Evolutionary conservation across 2,329 filamentous ascomycete genomes (phyloP), one percentile per base, ranked within the genome.

Genomic region (Ceratocystiopsis brevicomis): DNA sequence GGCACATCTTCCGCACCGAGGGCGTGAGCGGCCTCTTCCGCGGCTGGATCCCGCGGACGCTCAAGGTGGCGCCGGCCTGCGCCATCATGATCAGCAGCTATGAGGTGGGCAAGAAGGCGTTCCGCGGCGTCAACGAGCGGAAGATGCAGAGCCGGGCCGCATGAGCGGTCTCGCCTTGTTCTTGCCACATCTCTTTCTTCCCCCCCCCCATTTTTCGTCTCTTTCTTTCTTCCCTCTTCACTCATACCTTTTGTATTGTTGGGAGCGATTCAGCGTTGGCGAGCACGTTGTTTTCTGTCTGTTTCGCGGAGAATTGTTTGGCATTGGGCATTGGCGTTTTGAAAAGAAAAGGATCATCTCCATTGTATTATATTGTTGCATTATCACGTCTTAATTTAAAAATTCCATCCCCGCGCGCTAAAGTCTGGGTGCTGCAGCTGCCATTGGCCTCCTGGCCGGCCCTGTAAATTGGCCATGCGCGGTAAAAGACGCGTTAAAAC

Each of bases 61-160:
- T 96, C 47, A 96, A 96, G 59, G 87, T 98, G 6, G 88, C 90
- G 1, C 90, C 90, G 1, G 85, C 88, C 0, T 98, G 90, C 61
- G 90, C 90, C 25, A 96, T 98, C 57, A 98, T 98, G 90, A 96
- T 98, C 57, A 92, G 84, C 57, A 94, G 81, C 57, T 98, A 96
- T 59, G 90, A 98, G 60, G 73, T 96, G 35, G 87, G 90, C 41
- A 98, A 98, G 68, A 79, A 82, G 59, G 78, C 81, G 57, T 92
- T 92, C 33, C 69, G 76, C 43, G 70, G 73, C 12, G 74, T 84
- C 41, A 95, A 96, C 47, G 67, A 73, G 54, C 62, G 57, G 34
- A 55, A 59, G 30, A 48, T 53, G 37, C 52, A 46, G 44, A 56
- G 54, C 9, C 25, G 25, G 25, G 25, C 25, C 8, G 25, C 25